Evolutionary conservation across 176 grass and related monocot genomes (phyloP).

Genomic region (Oryza brachyantha): DNA sequence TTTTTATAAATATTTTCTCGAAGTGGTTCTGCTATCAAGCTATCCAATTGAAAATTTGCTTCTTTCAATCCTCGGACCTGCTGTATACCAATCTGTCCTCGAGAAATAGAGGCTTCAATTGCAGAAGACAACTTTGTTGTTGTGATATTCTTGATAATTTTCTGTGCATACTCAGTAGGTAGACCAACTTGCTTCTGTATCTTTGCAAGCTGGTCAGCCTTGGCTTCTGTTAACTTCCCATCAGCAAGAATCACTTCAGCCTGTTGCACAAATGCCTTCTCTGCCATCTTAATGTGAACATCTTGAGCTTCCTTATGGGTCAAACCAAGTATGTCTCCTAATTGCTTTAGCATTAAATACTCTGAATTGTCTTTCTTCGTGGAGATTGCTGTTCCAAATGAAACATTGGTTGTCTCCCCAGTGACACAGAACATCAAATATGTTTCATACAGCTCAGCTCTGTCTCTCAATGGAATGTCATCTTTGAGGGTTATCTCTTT

Average conservation of each 20-base stretch:
- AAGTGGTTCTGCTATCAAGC: slow-evolving; percentile 65
- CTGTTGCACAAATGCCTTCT: slow-evolving; percentile 93
- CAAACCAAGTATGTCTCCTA: slow-evolving; percentile 84
- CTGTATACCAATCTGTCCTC: slow-evolving; percentile 81
- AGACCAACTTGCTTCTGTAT: slow-evolving; percentile 90
- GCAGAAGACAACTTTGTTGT: slow-evolving; percentile 79
- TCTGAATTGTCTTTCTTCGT: slow-evolving; percentile 68
- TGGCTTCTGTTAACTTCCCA: slow-evolving; percentile 82
- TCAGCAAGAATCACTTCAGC: slow-evolving; percentile 97
- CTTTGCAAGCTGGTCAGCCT: slow-evolving; percentile 79
- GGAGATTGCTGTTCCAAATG: slow-evolving; percentile 74
- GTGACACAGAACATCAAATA: slow-evolving; percentile 87
- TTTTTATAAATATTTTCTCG: slow-evolving; percentile 85
- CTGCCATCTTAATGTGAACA: slow-evolving; percentile 80
- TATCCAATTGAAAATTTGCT: slow-evolving; percentile 71
- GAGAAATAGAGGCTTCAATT: slow-evolving; percentile 74
- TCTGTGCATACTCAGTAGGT: slow-evolving; percentile 84
- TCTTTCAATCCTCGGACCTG: slow-evolving; percentile 79
- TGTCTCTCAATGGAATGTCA: slow-evolving; percentile 78
- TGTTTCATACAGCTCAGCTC: slow-evolving; percentile 75
- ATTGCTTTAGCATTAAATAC: slow-evolving; percentile 77
- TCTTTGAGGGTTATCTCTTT: slow-evolving; percentile 94
- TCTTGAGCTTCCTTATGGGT: slow-evolving; percentile 68
- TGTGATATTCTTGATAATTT: slow-evolving; percentile 92
- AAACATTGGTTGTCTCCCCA: slow-evolving; percentile 67